phyloP scores from a whole-genome alignment of 129 eudicot genomes.

The Pulicaria dysenterica region DNA sequence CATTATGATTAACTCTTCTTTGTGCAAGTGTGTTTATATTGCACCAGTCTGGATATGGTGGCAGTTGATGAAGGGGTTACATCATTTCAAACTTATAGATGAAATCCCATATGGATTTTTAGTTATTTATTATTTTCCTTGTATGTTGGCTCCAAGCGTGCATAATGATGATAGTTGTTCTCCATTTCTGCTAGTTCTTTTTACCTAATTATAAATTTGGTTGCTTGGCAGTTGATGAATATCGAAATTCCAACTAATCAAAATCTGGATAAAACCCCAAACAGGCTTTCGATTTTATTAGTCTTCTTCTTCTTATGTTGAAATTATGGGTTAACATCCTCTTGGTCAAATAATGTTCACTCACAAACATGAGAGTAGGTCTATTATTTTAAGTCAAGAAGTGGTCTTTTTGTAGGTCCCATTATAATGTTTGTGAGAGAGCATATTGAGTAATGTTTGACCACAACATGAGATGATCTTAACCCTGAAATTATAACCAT shows the following conservation, averaged over 20 bases:
- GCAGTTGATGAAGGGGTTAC: slow-evolving; percentile 19
- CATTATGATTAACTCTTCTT: slow-evolving; percentile 4
- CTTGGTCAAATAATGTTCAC: too few species aligned
- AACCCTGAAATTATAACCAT: slow-evolving; percentile 8
- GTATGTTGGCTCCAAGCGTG: background rate
- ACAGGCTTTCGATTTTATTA: background rate
- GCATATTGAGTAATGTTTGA: too few species aligned
- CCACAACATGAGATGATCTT: too few species aligned
- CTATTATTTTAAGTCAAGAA: too few species aligned
- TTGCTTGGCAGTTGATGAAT: slow-evolving; percentile 18
- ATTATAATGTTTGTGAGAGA: too few species aligned
- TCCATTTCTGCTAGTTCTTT: background rate
- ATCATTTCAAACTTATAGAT: background rate
- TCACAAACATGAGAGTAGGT: too few species aligned
- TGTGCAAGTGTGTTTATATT: slow-evolving; percentile 9
- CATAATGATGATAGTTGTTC: slow-evolving; percentile 2
- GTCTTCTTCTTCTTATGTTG: background rate
- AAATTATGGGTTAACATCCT: too few species aligned
- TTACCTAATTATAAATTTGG: background rate
- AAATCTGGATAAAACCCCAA: background rate
- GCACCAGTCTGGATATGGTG: slow-evolving; percentile 6
- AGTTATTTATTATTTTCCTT: background rate
- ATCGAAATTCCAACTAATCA: background rate
- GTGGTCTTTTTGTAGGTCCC: too few species aligned
- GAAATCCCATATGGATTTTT: background rate